Conservation (phyloP, 805 yeast species). For the Candida khao-thaluensis region DNA sequence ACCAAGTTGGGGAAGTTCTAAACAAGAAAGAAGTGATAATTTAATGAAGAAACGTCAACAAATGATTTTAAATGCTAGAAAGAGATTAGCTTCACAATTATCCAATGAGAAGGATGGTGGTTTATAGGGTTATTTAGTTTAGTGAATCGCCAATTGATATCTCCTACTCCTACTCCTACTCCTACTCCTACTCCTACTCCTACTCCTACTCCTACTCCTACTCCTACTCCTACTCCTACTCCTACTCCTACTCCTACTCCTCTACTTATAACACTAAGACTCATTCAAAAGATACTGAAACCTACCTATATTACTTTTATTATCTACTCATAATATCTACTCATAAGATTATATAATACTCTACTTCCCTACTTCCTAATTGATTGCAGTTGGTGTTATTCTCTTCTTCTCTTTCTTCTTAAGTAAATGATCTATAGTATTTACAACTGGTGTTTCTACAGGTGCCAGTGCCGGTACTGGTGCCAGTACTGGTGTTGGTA, state of each 20-base stretch:
- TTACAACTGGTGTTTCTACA: constrained; percentile 5
- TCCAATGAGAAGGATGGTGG: constrained; percentile 21
- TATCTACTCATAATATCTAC: too few species aligned
- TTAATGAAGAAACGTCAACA: constrained; percentile 34
- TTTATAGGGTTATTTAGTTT: neutral
- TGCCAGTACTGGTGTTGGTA: neutral
- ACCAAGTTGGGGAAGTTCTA: constrained; percentile 23
- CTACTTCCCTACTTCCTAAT: too few species aligned
- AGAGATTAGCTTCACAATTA: constrained; percentile 46
- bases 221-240: too few species aligned
- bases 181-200: too few species aligned
- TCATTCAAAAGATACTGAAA: too few species aligned
- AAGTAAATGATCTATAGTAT: constrained; percentile 15
- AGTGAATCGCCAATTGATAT: too few species aligned
- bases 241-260: too few species aligned
- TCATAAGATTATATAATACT: too few species aligned
- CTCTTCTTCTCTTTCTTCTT: constrained; percentile 19
- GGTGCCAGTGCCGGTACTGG: neutral
- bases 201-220: too few species aligned
- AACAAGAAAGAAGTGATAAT: constrained; percentile 20
- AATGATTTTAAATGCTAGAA: constrained; percentile 43
- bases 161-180: too few species aligned
- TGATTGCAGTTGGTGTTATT: constrained; percentile 20
- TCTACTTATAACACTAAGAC: too few species aligned
- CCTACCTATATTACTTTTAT: too few species aligned